Base-by-base conservation (phyloP, 768 basidiomycete species). In the Tricholoma terreum region DNA sequence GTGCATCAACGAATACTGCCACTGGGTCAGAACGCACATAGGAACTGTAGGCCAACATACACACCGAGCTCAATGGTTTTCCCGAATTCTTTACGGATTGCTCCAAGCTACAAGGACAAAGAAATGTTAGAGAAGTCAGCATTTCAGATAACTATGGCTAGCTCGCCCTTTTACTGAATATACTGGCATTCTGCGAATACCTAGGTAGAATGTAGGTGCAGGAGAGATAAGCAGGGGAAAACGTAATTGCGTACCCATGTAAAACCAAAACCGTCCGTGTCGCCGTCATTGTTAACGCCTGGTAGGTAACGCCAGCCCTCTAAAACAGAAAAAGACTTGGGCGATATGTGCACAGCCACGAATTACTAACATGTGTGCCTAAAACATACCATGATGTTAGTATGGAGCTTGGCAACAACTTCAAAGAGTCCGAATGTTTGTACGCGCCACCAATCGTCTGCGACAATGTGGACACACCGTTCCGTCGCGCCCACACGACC, bases 1-100 rank as follows among this genome's bases (percentile, higher is more conserved):
- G 89, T 0, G 79, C 91, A 60, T 92, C 87, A 31, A 89, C 64
- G 67, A 91, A 90, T 4, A 92, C 91, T 92, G 60, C 1, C 33
- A 57, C 24, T 43, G 15, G 7, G 35, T 34, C 3, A 42, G 34
- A 14, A 40, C 30, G 12, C 19, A 45, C 12, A 22, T 34, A 34
- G 31, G 38, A 15, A 27, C 4, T 11, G 12, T 27, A 46, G 27
- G 27, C 24, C 17, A 7, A 5, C n/a, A 30, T 31, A 17, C 46
- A 27, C 53, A 87, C 89, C 85, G 54, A 90, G 75, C 61, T 91
- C 87, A 38, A 89, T 68, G 53, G 79, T 77, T 61, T 85, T 84
- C 56, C 75, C 82, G 60, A 84, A 83, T 57, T 86, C 78, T 69
- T 89, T 90, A 51, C 89, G 79, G 24, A 92, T 73, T 2, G 89